phyloP scores from a whole-genome alignment of 495 filamentous ascomycete genomes.

The Echria macrotheca region DNA sequence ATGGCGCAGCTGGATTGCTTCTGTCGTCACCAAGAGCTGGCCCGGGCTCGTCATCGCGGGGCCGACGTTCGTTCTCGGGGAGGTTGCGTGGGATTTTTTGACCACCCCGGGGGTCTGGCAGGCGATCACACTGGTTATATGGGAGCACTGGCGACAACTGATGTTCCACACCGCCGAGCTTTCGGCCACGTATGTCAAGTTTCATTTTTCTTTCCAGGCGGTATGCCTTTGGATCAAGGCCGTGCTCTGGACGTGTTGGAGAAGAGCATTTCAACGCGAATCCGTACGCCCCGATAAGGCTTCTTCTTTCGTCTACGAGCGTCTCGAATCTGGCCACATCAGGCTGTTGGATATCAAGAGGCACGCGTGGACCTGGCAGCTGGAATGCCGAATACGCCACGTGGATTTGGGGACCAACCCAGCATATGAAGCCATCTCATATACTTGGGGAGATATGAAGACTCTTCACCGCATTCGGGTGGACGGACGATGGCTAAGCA shows the following conservation, averaged over 20 bases:
- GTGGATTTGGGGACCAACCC: background rate
- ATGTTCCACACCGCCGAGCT: background rate
- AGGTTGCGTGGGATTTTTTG: background rate
- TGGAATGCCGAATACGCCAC: background rate
- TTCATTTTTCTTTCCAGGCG: background rate
- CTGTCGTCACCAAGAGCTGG: background rate
- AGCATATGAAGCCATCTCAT: constrained; percentile 10
- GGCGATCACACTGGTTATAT: background rate
- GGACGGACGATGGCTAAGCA: background rate
- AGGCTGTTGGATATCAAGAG: background rate
- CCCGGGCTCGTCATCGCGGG: background rate
- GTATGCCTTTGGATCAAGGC: background rate
- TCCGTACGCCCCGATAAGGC: background rate
- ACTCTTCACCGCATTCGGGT: constrained; percentile 3
- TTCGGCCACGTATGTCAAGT: background rate
- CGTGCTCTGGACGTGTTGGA: background rate
- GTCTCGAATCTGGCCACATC: background rate
- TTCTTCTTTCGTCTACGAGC: background rate
- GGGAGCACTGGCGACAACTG: background rate
- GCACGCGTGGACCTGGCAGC: background rate
- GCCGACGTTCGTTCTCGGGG: background rate
- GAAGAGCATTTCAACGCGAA: background rate
- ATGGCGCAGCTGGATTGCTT: background rate
- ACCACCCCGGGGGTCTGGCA: background rate
- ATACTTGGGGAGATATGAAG: constrained; percentile 10